Percentiles rank a stretch among this genome's conserved stretches.
Evolutionary conservation across 2,329 filamentous ascomycete species (phyloP).

Genomic region (Fusarium avenaceum): DNA sequence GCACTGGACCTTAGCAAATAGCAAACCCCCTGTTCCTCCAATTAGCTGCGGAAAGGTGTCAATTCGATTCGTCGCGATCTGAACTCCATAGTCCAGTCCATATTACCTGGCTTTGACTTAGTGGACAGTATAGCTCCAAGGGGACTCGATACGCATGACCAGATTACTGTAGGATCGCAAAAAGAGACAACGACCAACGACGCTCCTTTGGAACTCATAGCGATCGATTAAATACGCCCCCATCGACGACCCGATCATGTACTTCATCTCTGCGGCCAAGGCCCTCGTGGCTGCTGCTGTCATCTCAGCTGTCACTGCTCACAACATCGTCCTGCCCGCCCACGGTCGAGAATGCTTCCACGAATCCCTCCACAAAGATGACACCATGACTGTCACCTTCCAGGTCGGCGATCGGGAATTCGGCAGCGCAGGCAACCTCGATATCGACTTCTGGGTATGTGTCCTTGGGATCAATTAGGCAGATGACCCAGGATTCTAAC

Average conservation of each 20-base stretch:
- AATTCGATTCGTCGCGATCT: slow-evolving; percentile 50
- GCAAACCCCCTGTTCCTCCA: slow-evolving; percentile 22
- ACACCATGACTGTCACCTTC: slow-evolving; percentile 98
- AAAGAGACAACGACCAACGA: slow-evolving; percentile 22
- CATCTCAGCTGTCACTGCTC: slow-evolving; percentile 75
- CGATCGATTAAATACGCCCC: slow-evolving; percentile 17
- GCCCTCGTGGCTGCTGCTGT: slow-evolving; percentile 58
- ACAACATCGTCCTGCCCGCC: slow-evolving; percentile 95
- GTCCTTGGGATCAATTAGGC: neutral
- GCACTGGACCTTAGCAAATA: neutral
- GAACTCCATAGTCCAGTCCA: too few species aligned
- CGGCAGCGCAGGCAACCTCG: slow-evolving; percentile 91
- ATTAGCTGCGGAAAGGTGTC: slow-evolving; percentile 50
- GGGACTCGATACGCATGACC: slow-evolving; percentile 27
- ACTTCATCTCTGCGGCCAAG: slow-evolving; percentile 57
- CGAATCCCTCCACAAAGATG: slow-evolving; percentile 90
- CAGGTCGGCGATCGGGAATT: slow-evolving; percentile 98
- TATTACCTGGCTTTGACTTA: neutral
- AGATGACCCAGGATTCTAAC: slow-evolving; percentile 31
- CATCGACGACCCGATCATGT: slow-evolving; percentile 43
- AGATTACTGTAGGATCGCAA: slow-evolving; percentile 26
- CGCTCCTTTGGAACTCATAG: slow-evolving; percentile 26
- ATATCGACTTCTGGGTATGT: slow-evolving; percentile 97
- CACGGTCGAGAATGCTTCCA: slow-evolving; percentile 98
- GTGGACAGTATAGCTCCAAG: slow-evolving; percentile 40